Percentiles rank a stretch among this genome's conserved stretches.
Conservation (phyloP, 1,284 basidiomycete species). For the Phylloporus gajari region DNA sequence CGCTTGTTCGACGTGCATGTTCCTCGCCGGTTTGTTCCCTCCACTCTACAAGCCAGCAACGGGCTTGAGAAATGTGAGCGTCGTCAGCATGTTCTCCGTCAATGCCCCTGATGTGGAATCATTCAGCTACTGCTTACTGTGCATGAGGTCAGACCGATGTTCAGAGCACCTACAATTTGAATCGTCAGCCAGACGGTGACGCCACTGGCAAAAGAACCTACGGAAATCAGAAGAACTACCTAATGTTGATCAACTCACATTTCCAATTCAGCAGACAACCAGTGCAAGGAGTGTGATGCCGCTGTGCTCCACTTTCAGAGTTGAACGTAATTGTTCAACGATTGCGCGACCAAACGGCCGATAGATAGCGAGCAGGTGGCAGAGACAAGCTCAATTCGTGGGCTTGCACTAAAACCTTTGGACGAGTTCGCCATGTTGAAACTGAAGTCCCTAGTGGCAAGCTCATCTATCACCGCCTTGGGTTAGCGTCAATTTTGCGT, state of each 20-base stretch:
- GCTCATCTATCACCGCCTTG: conserved; percentile 16
- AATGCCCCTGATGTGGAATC: conserved; percentile 9
- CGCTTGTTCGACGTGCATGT: conserved; percentile 16
- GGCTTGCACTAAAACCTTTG: conserved; percentile 28
- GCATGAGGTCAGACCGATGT: conserved; percentile 19
- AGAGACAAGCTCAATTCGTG: too few relatives aligned
- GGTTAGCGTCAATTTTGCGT: conserved; percentile 23
- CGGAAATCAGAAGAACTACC: too few relatives aligned
- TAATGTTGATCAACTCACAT: conserved; percentile 31
- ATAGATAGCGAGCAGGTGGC: not conserved
- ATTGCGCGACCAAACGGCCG: conserved; percentile 7
- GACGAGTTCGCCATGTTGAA: too few relatives aligned
- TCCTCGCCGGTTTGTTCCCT: conserved; percentile 11
- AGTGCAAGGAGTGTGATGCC: not conserved
- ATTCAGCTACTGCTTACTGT: not conserved
- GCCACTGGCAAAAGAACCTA: conserved; percentile 14
- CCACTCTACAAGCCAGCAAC: conserved; percentile 13
- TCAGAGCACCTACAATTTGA: not conserved
- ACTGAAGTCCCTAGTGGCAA: conserved; percentile 29
- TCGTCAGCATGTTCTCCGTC: conserved; percentile 4
- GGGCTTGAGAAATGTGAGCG: conserved; percentile 21
- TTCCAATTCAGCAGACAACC: conserved; percentile 31
- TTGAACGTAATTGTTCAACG: conserved; percentile 13
- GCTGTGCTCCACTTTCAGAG: conserved; percentile 20
- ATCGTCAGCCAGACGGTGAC: conserved; percentile 11